Evolutionary conservation across 2,329 filamentous ascomycete species (phyloP).

Genomic region (Arthroderma sp.): DNA sequence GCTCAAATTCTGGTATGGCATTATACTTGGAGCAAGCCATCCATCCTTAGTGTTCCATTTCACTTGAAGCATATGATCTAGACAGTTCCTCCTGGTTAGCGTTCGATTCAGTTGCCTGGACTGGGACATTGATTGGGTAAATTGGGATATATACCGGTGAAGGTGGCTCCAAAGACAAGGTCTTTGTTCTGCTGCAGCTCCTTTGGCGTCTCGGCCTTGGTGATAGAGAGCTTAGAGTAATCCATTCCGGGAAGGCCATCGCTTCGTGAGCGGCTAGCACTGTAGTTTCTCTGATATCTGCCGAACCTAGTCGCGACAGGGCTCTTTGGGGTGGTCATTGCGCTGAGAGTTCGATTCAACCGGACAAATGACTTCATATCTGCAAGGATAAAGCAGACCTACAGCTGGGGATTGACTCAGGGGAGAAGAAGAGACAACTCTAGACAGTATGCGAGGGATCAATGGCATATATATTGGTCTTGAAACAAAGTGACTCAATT

Average conservation of each 20-base stretch:
- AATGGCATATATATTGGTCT: constrained; percentile 2
- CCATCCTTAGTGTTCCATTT: constrained; percentile 82
- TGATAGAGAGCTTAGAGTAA: constrained; percentile 60
- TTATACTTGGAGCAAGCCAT: constrained; percentile 73
- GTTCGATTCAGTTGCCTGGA: neutral
- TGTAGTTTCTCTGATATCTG: constrained; percentile 38
- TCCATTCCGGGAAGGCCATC: constrained; percentile 55
- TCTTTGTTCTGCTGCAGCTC: constrained; percentile 60
- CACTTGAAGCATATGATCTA: constrained; percentile 93
- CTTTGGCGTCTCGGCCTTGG: constrained; percentile 65
- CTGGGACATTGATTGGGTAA: neutral
- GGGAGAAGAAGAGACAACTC: constrained; percentile 6
- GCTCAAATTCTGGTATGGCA: constrained; percentile 91
- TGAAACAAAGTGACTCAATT: neutral
- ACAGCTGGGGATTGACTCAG: neutral
- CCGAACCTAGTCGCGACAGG: constrained; percentile 2
- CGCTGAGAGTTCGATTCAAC: constrained; percentile 5
- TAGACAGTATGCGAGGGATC: neutral
- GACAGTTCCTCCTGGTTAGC: neutral
- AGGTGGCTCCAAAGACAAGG: constrained; percentile 78
- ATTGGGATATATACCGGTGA: constrained; percentile 55
- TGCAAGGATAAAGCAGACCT: constrained; percentile 1
- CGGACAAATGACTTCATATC: constrained; percentile 7
- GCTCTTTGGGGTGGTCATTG: constrained; percentile 7
- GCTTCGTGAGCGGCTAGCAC: constrained; percentile 18